phyloP scores from a whole-genome alignment of 2,329 filamentous ascomycete species.

The Colletotrichum sp. region DNA sequence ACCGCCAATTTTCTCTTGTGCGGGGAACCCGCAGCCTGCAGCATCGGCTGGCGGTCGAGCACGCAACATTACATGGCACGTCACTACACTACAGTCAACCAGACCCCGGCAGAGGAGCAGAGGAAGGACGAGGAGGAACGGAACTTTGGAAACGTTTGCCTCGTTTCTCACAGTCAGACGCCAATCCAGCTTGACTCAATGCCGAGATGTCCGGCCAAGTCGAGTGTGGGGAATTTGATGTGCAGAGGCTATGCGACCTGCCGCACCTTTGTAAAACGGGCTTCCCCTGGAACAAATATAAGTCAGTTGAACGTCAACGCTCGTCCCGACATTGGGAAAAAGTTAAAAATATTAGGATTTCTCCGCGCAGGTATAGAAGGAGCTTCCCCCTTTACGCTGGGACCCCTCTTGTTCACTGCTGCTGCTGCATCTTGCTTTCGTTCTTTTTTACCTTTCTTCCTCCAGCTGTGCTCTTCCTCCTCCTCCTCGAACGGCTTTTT shows the following conservation, averaged over 20 bases:
- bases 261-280: background rate
- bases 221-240: constrained; percentile 5
- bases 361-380: constrained; percentile 4
- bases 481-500: background rate
- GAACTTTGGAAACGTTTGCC: constrained; percentile 11
- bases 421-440: background rate
- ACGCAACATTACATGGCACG: constrained; percentile 15
- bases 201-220: constrained; percentile 7
- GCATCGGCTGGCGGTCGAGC: background rate
- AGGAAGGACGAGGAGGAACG: background rate
- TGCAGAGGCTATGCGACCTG: constrained; percentile 1
- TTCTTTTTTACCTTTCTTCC: background rate
- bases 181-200: constrained; percentile 8
- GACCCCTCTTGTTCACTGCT: constrained; percentile 15
- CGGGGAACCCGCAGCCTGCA: background rate
- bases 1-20: background rate
- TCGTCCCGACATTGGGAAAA: constrained; percentile 7
- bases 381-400: background rate
- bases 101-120: background rate
- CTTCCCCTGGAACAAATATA: background rate
- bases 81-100: background rate
- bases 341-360: background rate
- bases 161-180: background rate
- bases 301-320: constrained; percentile 9
- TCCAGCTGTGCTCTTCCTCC: background rate